phyloP scores from a whole-genome alignment of 345 rosid genomes.

The Dipteronia sinensis region DNA sequence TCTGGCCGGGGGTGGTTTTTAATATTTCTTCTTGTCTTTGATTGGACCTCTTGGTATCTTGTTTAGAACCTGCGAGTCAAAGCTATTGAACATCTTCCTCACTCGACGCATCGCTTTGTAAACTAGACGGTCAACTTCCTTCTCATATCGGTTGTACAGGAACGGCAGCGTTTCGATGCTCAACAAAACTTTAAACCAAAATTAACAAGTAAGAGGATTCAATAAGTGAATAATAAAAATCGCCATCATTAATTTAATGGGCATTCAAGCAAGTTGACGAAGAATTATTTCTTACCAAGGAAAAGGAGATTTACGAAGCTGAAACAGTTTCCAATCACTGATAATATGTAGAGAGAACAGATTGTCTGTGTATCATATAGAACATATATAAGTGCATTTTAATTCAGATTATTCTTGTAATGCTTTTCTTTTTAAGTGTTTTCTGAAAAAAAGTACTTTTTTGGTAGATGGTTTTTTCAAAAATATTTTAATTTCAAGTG shows the following conservation, averaged over 20 bases:
- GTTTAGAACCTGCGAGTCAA: constrained; percentile 62
- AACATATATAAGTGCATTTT: too few species aligned
- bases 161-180: constrained; percentile 65
- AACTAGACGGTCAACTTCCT: constrained; percentile 56
- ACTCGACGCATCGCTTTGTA: constrained; percentile 32
- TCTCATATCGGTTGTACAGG: constrained; percentile 61
- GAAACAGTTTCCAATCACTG: constrained; percentile 69
- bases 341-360: constrained; percentile 53
- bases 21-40: constrained; percentile 51
- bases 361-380: constrained; percentile 38
- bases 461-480: background rate
- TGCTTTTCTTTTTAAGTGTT: too few species aligned
- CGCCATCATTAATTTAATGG: background rate
- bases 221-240: background rate
- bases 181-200: constrained; percentile 41
- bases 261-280: background rate
- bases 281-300: constrained; percentile 47
- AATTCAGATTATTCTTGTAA: too few species aligned
- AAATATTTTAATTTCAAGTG: background rate
- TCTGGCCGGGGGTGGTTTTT: constrained; percentile 18
- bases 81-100: constrained; percentile 45
- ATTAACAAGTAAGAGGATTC: background rate
- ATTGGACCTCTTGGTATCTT: constrained; percentile 83
- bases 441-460: too few species aligned
- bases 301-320: constrained; percentile 79